Evolutionary conservation across 306 rosid genomes (phyloP), one percentile per base, ranked within the genome.

Genomic region (Prinsepia uniflora): DNA sequence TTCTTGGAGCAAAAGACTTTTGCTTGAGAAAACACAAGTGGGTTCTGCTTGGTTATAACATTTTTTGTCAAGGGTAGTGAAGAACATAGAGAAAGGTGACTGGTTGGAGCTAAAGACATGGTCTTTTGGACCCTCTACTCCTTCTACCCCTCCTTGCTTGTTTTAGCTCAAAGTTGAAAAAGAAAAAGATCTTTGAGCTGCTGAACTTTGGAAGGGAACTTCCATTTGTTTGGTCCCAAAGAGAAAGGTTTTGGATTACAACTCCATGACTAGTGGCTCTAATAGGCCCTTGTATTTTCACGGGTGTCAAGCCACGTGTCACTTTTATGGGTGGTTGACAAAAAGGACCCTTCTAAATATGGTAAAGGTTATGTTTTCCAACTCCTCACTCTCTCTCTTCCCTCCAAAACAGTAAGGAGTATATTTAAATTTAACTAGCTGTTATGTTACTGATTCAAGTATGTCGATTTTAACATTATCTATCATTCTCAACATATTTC

Each of bases 71-170:
- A 71, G 60, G 91, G 68, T n/a, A 83, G 86, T 43, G 94, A 79
- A 63, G 86, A 81, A 76, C 75, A 81, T 65, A 83, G 82, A 62
- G 85, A 84, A 6, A 81, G 73, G 57, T 78, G 88, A 24, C 84
- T 72, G 40, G 79, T 80, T 15, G 91, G 73, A 78, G 96, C 83
- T 61, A 82, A 75, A 69, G 92, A 86, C 98, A 92, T 89, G 82
- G 76, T 68, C 59, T 20, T 36, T 47, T 70, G 65, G 9, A 22
- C 20, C 19, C 13, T 17, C 13, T 36, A 30, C 36, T 30, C 36
- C 36, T 30, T 30, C 36, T 30, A 30, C 36, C 4, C 36, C 36
- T 30, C 36, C 36, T 58, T 58, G 42, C 39, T 56, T 55, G 53
- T 22, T 55, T 24, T 6, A 53, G 71, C 65, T 19, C 63, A 48